phyloP scores from a whole-genome alignment of 257 asterid genomes.

The Scutellaria baicalensis region DNA sequence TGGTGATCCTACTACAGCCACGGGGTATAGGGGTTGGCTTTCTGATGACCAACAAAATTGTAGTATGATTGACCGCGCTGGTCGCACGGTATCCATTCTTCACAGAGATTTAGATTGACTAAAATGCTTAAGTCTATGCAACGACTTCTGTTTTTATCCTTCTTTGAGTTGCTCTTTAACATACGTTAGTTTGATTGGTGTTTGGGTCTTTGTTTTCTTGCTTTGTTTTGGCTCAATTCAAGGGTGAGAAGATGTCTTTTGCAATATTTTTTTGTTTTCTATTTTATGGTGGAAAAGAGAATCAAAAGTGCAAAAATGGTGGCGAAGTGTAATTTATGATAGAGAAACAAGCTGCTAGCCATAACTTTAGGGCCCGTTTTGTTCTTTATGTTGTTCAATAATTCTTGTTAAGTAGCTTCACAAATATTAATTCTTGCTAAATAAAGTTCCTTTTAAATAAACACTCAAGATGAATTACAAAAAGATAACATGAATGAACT shows the following conservation, averaged over 20 bases:
- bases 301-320: neutral
- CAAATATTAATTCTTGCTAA: too few species aligned
- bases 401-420: neutral
- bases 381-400: neutral
- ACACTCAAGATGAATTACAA: too few species aligned
- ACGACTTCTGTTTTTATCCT: too few species aligned
- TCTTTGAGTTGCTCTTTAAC: too few species aligned
- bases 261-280: neutral
- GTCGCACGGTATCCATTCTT: constrained; percentile 40
- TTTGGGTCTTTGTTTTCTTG: neutral
- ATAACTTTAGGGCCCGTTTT: neutral
- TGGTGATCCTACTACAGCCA: constrained; percentile 44
- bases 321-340: neutral
- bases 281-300: neutral
- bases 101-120: neutral
- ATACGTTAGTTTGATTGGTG: neutral
- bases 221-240: neutral
- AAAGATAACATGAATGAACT: too few species aligned
- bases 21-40: constrained; percentile 35
- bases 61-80: constrained; percentile 42
- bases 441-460: too few species aligned
- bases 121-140: neutral
- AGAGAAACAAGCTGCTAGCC: neutral
- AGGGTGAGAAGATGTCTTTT: neutral
- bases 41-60: constrained; percentile 26